Base-by-base conservation (phyloP, 106 monocot species). In the Apostasia shenzhenica region DNA sequence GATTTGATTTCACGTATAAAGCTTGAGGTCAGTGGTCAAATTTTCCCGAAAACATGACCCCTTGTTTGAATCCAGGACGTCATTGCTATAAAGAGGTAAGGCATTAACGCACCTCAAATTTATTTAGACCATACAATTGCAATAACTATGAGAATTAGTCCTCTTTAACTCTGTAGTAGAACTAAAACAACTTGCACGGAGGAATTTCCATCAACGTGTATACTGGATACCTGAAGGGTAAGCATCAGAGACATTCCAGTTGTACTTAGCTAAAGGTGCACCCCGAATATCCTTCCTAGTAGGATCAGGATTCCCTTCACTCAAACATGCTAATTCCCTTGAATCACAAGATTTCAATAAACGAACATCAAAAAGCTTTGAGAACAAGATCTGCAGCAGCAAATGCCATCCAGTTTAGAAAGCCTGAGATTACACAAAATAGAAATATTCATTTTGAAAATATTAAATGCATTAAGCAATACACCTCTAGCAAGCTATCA, bases 331-430 rank as follows among this genome's bases (percentile, higher is more conserved):
- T 1, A 62, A 45, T 45, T 62, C 62, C 13, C 4, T 62, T 1
- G 45, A 62, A 45, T 62, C 40, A 62, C 45, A 45, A 8, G 62
- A 42, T 45, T 62, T 62, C 62, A 62, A 45, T 45, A 62, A 62
- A 45, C 62, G 62, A 45, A 62, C 44, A 62, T 62, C 62, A 39
- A 62, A 44, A 45, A 62, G 62, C n/a, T 9, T n/a, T 45, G 62
- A 45, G 11, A 62, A 5, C 12, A 44, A 13, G 42, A 62, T 62
- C 62, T 62, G 62, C 62, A 62, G 26, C 13, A 45, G 42, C 44
- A 44, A 62, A 39, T 11, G 44, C 3, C 12, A 45, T 45, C 4
- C 26, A 26, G 26, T 26, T 26, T 26, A 26, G 26, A 26, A 26
- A 26, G 26, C 26, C 26, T 26, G 26, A 26, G 26, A 59, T 40